These are phyloP conservation scores for Coemansia reversa DNA, from an alignment of 192 early-diverging fungal genomes.

Conservation along the genomic window DNA sequence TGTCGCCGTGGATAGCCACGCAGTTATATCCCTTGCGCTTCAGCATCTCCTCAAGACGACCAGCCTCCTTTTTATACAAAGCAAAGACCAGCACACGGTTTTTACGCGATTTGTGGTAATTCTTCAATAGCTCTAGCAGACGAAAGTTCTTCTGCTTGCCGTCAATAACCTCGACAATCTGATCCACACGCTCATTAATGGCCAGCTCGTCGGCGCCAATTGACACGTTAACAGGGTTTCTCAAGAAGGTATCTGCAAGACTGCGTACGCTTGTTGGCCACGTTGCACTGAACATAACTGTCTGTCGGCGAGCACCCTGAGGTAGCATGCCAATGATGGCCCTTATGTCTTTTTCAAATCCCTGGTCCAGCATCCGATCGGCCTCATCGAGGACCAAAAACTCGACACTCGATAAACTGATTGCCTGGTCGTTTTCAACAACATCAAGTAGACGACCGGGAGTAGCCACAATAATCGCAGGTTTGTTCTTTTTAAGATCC, in stretches of 20 bases:
- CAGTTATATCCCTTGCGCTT: slow-evolving; percentile 76
- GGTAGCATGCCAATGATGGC: slow-evolving; percentile 75
- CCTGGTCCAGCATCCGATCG: slow-evolving; percentile 96
- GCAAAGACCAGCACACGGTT: slow-evolving; percentile 93
- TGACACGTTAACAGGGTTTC: slow-evolving; percentile 74
- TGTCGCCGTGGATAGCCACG: slow-evolving; percentile 89
- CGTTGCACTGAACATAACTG: slow-evolving; percentile 95
- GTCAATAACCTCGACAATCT: slow-evolving; percentile 89
- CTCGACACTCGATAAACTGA: slow-evolving; percentile 75
- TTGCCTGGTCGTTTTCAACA: slow-evolving; percentile 70
- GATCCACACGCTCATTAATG: slow-evolving; percentile 81
- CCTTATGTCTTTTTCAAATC: slow-evolving; percentile 88
- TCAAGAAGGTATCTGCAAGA: slow-evolving; percentile 79
- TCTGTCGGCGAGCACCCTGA: slow-evolving; percentile 75
- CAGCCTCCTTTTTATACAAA: slow-evolving; percentile 95
- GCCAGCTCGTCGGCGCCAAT: slow-evolving; percentile 88
- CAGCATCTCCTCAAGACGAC: slow-evolving; percentile 73
- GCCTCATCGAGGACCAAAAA: slow-evolving; percentile 96
- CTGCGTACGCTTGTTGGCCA: slow-evolving; percentile 91
- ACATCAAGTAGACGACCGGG: slow-evolving; percentile 95
- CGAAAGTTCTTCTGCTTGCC: slow-evolving; percentile 71
- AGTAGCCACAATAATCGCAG: slow-evolving; percentile 83
- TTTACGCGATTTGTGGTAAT: slow-evolving; percentile 81
- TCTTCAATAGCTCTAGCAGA: slow-evolving; percentile 73
- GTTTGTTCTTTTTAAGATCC: slow-evolving; percentile 51